Base-by-base conservation (phyloP, 768 basidiomycete genomes). In the Lactifluus piperatus region DNA sequence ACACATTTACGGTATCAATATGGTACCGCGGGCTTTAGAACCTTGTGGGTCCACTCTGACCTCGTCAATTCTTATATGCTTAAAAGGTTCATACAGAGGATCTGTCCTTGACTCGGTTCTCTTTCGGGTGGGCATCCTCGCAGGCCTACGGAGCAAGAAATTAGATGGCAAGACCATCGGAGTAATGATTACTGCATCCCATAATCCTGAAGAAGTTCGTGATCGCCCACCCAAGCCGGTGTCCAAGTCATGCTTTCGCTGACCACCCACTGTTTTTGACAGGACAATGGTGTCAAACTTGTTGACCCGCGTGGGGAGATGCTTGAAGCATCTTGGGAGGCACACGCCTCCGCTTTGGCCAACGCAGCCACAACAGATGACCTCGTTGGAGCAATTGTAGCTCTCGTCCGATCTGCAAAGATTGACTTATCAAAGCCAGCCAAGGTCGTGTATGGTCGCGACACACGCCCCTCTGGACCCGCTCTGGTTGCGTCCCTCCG, bases 131-230 rank as follows among this genome's bases (percentile, higher is more conserved):
- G 97, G 92, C 11, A 74, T 98, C 41, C 76, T 99, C 18, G 97
- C 97, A 46, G 90, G 81, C 6, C 77, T 99, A 51, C 77, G 97
- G 58, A 97, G 94, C 74, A 97, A 88, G 76, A 85, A 83, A 63
- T 78, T 94, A n/a, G 86, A 87, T 68, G 93, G 97, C 27, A 88
- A 85, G 69, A 86, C 85, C 26, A 88, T 99, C 66, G 97, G 97
- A 16, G 91, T 98, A 22, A 98, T 99, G 97, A 86, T 99, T 69
- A 99, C 97, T 37, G 97, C 97, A 2, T 95, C 93, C n/a, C 97
- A 99, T 73, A 99, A 99, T 71, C 95, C 97, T n/a, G 94, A 94
- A 51, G 54, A 51, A 24, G 70, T 80, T 83, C 69, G 94, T 94
- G 67, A 26, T 43, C 10, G n/a, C 30, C 36, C 34, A 29, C 30